Evolutionary conservation across 2,329 filamentous ascomycete genomes (phyloP).

Genomic region (Claviceps africana): DNA sequence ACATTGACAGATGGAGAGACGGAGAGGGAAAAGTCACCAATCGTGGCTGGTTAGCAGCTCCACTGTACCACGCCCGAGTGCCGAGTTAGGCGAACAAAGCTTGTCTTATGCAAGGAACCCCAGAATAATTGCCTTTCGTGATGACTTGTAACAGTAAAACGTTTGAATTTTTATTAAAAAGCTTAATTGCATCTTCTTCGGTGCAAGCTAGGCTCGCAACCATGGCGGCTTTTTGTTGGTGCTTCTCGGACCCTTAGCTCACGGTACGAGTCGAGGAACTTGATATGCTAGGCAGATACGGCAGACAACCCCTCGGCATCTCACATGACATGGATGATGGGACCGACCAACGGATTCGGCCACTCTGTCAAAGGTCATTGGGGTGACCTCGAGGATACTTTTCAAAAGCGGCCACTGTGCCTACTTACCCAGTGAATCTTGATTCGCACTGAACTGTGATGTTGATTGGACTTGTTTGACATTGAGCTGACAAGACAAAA

Average conservation of each 20-base stretch:
- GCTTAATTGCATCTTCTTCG: not conserved
- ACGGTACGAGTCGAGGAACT: not conserved
- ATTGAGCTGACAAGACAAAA: not conserved
- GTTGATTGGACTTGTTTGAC: not conserved
- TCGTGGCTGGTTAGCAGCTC: conserved; percentile 9
- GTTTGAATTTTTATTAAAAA: not conserved
- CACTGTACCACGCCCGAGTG: not conserved
- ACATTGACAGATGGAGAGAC: conserved; percentile 8
- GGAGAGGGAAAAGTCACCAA: conserved; percentile 9
- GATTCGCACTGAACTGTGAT: not conserved
- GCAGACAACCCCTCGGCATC: not conserved
- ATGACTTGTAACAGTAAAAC: not conserved
- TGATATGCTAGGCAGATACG: conserved; percentile 6
- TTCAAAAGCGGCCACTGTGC: not conserved
- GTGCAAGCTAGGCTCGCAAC: not conserved
- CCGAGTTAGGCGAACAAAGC: conserved; percentile 1
- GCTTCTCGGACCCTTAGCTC: not conserved
- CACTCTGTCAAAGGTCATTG: not conserved
- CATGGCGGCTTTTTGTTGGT: not conserved
- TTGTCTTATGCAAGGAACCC: not conserved
- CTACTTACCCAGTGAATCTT: not conserved
- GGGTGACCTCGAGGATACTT: not conserved
- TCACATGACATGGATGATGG: not conserved
- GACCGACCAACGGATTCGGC: not conserved
- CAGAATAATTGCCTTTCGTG: too few relatives aligned